A percentile compares a stretch with the other conserved stretches of the same genome.
These are phyloP conservation scores for Sugiyamaella floridensis DNA, from an alignment of 805 yeast species.

Conservation along the genomic window DNA sequence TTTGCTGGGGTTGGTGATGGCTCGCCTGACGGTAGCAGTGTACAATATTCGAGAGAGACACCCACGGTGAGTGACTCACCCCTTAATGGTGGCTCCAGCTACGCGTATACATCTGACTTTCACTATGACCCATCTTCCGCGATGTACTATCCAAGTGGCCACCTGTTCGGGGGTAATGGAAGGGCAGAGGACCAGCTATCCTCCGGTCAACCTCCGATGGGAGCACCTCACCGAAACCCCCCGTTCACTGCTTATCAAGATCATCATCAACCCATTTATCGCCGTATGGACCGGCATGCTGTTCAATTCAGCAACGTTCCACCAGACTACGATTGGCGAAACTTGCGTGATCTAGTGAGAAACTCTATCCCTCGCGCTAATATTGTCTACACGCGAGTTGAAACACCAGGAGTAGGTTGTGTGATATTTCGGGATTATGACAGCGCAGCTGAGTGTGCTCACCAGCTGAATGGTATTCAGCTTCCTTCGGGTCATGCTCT, in stretches of 20 bases:
- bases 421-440: slow-evolving; percentile 14
- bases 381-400: slow-evolving; percentile 14
- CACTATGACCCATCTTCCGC: too few species aligned
- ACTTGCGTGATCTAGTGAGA: slow-evolving; percentile 12
- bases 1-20: not conserved
- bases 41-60: too few species aligned
- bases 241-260: slow-evolving; percentile 1
- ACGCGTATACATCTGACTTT: too few species aligned
- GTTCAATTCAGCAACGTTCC: slow-evolving; percentile 12
- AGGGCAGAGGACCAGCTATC: too few species aligned
- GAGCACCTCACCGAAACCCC: not conserved
- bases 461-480: slow-evolving; percentile 11
- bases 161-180: too few species aligned
- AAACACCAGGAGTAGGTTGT: slow-evolving; percentile 13
- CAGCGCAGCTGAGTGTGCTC: slow-evolving; percentile 10
- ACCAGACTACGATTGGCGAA: slow-evolving; percentile 29
- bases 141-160: too few species aligned
- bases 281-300: slow-evolving; percentile 1
- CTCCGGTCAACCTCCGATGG: too few species aligned
- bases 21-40: too few species aligned
- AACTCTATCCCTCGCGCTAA: slow-evolving; percentile 9
- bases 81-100: too few species aligned
- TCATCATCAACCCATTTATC: not conserved
- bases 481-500: slow-evolving; percentile 7
- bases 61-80: too few species aligned